Evolutionary conservation across 768 basidiomycete species (phyloP), one percentile per base, ranked within the genome.

Genomic region (Suillus occidentalis): DNA sequence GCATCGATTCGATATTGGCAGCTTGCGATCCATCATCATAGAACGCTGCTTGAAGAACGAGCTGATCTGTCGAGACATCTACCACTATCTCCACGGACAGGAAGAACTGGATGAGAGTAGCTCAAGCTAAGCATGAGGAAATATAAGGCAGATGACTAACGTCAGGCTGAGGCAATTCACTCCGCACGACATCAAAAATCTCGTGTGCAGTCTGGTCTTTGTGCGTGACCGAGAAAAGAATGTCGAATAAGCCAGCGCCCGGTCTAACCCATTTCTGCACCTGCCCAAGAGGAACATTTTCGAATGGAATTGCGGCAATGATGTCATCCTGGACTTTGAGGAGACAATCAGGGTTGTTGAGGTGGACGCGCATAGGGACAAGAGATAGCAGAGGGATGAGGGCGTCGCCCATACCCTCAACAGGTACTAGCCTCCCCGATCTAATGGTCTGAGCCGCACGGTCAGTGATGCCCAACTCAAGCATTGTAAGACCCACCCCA

Each of bases 201-300:
- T 65, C 55, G 63, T 66, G 70, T 16, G 37, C 56, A n/a, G 53
- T 67, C 12, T 66, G 63, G 34, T 77, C 72, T 62, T 72, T 69
- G 52, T 68, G n/a, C 6, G 63, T 73, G 39, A 77, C 70, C 1
- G 74, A 76, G 58, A 77, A 78, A 42, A 78, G 50, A 36, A 73
- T 71, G 45, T 77, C 76, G 50, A 77, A 73, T 25, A 77, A 65
- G 10, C 64, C 56, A 8, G 59, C 64, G 13, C 67, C 69, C 14
- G 70, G 72, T 13, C 68, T 63, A 49, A 78, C 63, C 76, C 74
- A 78, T 34, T 69, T 70, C 62, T 78, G 75, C 20, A 77, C 70
- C 4, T 66, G 68, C 53, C 72, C 70, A n/a, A 77, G 69, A 25
- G 76, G 66, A 28, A 77, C 61, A 53, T 75, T 70, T 65, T 77